Base-by-base conservation (phyloP, 352 stramenopile species). In the Phytophthora megakarya region DNA sequence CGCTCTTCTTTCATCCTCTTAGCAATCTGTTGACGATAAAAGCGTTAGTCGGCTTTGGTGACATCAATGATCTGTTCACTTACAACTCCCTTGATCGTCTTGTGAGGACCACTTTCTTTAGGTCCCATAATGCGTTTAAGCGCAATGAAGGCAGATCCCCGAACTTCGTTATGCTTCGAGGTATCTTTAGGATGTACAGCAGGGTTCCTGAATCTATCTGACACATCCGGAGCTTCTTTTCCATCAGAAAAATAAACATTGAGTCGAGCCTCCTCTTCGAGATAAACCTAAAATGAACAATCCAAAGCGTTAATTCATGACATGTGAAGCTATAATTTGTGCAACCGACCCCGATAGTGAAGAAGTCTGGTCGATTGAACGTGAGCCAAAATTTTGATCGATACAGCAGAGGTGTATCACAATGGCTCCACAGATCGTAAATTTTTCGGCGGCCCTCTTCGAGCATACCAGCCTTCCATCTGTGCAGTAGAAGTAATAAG, bases 341-440 rank as follows among this genome's bases (percentile, higher is more conserved):
- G n/a, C n/a, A n/a, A 70, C 78, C 9, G 61, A 91, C 83, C 3
- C 84, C 84, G 43, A 94, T 75, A 50, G 83, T 88, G 56, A 94
- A 90, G 30, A 90, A 94, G 51, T 94, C 81, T 2, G 72, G 48
- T 15, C 63, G 65, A 54, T 90, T 85, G 60, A 92, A 94, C 11
- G 75, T 88, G 35, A 92, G 65, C 86, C 86, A 94, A 50, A 94
- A 94, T 52, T 93, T 92, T 45, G 86, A 90, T 16, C 86, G 75
- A 65, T 94, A 78, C 0, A 92, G 61, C 19, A 94, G 50, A 6
- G 86, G 78, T 15, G 85, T 82, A 46, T 88, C 75, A 33, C 76
- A 88, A 40, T 80, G 70, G 25, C 80, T 64, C 86, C 86, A 94
- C 28, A 91, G 43, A 33, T 82, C 76, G 37, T 90, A 92, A n/a